Percentiles rank a stretch among this genome's conserved stretches.
phyloP scores from a whole-genome alignment of 148 eudicot genomes.

The Hydrangea macrophylla region DNA sequence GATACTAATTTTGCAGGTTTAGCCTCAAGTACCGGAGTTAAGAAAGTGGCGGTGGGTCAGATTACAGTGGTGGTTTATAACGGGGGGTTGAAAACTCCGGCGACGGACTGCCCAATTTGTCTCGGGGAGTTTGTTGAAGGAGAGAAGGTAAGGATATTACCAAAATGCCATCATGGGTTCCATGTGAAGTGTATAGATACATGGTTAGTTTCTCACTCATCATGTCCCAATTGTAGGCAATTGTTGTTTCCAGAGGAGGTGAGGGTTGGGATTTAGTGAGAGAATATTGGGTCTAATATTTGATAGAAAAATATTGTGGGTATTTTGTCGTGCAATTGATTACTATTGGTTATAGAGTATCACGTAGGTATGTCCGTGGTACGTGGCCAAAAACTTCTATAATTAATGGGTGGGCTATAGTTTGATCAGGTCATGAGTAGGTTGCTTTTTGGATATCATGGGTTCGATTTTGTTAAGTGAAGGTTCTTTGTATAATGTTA shows the following conservation, averaged over 20 bases:
- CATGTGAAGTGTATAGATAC: slow-evolving; percentile 23
- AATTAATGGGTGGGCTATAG: too few relatives aligned
- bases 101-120: slow-evolving; percentile 26
- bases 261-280: not conserved
- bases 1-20: not conserved
- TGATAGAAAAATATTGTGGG: too few relatives aligned
- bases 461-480: too few relatives aligned
- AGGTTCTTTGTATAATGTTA: too few relatives aligned
- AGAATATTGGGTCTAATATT: too few relatives aligned
- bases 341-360: too few relatives aligned
- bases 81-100: slow-evolving; percentile 8
- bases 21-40: slow-evolving; percentile 5
- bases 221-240: slow-evolving; percentile 27
- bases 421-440: too few relatives aligned
- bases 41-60: slow-evolving; percentile 13
- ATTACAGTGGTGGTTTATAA: slow-evolving; percentile 14
- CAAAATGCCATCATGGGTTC: slow-evolving; percentile 20
- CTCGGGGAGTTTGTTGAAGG: slow-evolving; percentile 22
- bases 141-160: slow-evolving; percentile 21
- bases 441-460: too few relatives aligned
- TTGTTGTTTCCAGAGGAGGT: not conserved
- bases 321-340: too few relatives aligned
- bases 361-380: too few relatives aligned
- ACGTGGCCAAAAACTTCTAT: too few relatives aligned
- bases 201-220: slow-evolving; percentile 21